Base-by-base conservation (phyloP, 108 stramenopile species). In the Stephanodiscus triporus region DNA sequence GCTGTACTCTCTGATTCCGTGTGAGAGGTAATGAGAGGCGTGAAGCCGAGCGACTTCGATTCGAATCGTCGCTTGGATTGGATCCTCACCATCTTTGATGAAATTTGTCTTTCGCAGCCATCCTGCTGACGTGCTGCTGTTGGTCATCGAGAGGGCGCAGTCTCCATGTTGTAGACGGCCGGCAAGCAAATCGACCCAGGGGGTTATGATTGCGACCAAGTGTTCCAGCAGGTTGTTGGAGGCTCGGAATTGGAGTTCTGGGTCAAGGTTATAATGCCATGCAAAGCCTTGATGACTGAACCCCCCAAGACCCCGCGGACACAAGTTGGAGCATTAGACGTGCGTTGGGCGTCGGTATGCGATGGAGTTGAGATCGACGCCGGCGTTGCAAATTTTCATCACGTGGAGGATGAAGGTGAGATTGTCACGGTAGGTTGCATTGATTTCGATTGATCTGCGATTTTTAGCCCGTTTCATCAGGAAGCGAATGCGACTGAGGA, bases 211-310 rank as follows among this genome's bases (percentile, higher is more conserved):
- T 8, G 56, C 5, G 2, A 29, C 30, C 8, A 50, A 2, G 63
- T 49, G 27, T 13, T 45, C 63, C 10, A 74, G 59, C 2, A 75
- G 59, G 45, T 80, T 80, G 51, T 70, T 74, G 0, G 73, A 70
- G 16, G 79, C 72, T 6, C 73, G 40, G 67, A 74, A 75, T 4
- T 47, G 57, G 0, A 73, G 40, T 1, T 62, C n/a, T n/a, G n/a
- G n/a, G 2, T 24, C 67, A 13, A 75, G 22, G 58, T 74, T 47
- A 32, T 20, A 75, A 9, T 53, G 43, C 79, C 79, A 80, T 0
- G 79, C 79, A 4, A 26, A 48, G 5, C 79, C 73, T 23, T 49
- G 0, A 51, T 74, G 26, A 37, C 20, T 80, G 68, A 70, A 70
- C 0, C 79, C 73, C 7, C 73, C 73, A 1, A 75, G 26, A 1